A percentile compares a stretch with the other conserved stretches of the same genome.
Conservation (phyloP, 2,329 filamentous ascomycete species). For the Parascedosporium putredinis region DNA sequence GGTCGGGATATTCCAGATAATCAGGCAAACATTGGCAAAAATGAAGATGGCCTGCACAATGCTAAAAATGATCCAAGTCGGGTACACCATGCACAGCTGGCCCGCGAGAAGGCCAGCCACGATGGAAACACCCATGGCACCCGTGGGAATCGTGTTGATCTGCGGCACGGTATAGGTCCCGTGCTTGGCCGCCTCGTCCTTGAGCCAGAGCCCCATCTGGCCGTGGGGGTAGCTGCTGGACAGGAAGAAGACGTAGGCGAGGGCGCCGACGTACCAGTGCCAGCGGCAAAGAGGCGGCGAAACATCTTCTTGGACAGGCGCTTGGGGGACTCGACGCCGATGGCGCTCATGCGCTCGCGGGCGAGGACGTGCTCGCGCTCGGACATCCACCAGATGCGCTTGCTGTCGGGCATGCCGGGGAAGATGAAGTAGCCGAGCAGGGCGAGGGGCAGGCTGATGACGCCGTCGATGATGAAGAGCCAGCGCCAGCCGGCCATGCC, state of each 20-base stretch:
- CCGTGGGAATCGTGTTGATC: constrained; percentile 19
- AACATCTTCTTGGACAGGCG: constrained; percentile 18
- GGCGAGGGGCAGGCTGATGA: constrained; percentile 24
- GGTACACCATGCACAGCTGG: constrained; percentile 20
- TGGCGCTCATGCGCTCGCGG: constrained; percentile 18
- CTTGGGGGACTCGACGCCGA: constrained; percentile 14
- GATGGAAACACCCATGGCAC: constrained; percentile 18
- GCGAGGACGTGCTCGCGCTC: constrained; percentile 18
- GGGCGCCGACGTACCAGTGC: constrained; percentile 18
- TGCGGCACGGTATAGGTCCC: constrained; percentile 15
- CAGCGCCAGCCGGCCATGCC: constrained; percentile 38
- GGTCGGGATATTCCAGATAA: constrained; percentile 16
- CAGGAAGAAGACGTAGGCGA: constrained; percentile 16
- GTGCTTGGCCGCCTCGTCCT: constrained; percentile 3
- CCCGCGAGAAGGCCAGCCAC: constrained; percentile 17
- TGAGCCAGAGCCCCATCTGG: constrained; percentile 20
- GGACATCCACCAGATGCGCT: constrained; percentile 18
- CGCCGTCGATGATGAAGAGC: constrained; percentile 25
- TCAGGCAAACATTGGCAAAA: constrained; percentile 14
- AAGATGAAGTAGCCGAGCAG: constrained; percentile 22
- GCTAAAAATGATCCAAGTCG: constrained; percentile 20
- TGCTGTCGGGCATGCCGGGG: constrained; percentile 20
- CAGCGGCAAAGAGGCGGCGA: constrained; percentile 17
- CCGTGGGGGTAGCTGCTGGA: constrained; percentile 14
- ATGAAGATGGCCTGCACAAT: constrained; percentile 15